phyloP scores from a whole-genome alignment of 805 yeast species.

The Torulaspora quercuum region DNA sequence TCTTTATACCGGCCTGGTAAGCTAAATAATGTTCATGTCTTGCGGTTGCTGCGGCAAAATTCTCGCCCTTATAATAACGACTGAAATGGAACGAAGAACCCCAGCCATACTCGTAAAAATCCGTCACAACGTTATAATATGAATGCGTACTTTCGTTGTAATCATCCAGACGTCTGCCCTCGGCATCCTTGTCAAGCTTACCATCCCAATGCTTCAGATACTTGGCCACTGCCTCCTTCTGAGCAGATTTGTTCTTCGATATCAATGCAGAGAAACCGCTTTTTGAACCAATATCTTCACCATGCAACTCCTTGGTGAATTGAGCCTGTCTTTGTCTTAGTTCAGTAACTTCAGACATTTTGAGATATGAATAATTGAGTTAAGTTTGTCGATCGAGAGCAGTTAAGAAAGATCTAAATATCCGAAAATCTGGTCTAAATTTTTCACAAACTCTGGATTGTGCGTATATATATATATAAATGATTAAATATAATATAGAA shows the following conservation, averaged over 20 bases:
- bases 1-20: constrained; percentile 71
- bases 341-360: constrained; percentile 22
- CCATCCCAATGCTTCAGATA: constrained; percentile 98
- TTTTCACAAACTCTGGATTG: no score
- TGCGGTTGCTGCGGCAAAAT: constrained; percentile 90
- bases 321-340: constrained; percentile 44
- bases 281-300: constrained; percentile 58
- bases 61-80: constrained; percentile 88
- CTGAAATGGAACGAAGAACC: constrained; percentile 98
- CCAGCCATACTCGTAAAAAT: constrained; percentile 99
- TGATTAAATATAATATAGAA: no score
- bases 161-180: constrained; percentile 70
- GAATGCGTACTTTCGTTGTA: constrained; percentile 90
- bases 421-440: no score
- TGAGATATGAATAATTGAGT: no score
- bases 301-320: constrained; percentile 85
- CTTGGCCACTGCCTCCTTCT: constrained; percentile 78
- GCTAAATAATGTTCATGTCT: constrained; percentile 97
- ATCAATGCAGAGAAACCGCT: constrained; percentile 76
- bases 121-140: constrained; percentile 95
- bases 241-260: constrained; percentile 73
- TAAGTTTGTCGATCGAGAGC: no score
- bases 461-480: no score
- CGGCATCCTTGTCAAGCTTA: constrained; percentile 68
- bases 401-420: no score